Evolutionary conservation across 306 rosid species (phyloP).

Genomic region (Fagus crenata): DNA sequence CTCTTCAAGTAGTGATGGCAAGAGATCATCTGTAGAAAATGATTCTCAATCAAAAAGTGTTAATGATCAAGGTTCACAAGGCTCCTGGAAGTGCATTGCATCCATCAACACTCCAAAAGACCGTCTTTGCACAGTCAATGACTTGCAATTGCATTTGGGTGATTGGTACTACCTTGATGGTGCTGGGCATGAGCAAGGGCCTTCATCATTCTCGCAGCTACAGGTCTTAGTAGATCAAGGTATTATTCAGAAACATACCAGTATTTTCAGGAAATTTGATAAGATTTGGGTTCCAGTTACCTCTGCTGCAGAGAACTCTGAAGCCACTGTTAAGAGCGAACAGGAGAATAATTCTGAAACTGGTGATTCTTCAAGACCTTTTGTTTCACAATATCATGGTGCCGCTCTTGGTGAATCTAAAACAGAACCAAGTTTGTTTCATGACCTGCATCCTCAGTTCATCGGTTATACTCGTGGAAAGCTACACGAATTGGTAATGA

Average conservation of each 20-base stretch:
- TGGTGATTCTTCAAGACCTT: constrained; percentile 41
- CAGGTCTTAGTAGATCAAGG: constrained; percentile 81
- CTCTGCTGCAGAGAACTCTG: constrained; percentile 61
- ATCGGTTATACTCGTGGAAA: constrained; percentile 85
- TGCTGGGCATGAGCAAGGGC: constrained; percentile 94
- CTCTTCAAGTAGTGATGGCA: constrained; percentile 70
- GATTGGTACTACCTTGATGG: constrained; percentile 98
- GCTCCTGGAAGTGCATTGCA: constrained; percentile 45
- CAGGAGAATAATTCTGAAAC: constrained; percentile 42
- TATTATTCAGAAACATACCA: constrained; percentile 59
- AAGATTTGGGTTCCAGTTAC: constrained; percentile 88
- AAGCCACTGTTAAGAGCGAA: constrained; percentile 37
- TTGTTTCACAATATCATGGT: constrained; percentile 39
- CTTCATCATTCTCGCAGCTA: constrained; percentile 77
- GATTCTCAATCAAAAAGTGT: constrained; percentile 52
- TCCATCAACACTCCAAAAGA: constrained; percentile 60
- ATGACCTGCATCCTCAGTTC: constrained; percentile 77
- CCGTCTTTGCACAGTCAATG: constrained; percentile 59
- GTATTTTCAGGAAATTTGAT: constrained; percentile 85
- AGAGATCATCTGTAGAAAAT: constrained; percentile 73
- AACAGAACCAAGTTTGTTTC: constrained; percentile 41
- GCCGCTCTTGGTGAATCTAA: constrained; percentile 27
- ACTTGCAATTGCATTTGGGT: constrained; percentile 80
- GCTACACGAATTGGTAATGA: constrained; percentile 93
- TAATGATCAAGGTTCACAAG: constrained; percentile 46